These are phyloP conservation scores for Botrytis byssoidea DNA, from an alignment of 2,329 filamentous ascomycete genomes.

Conservation along the genomic window DNA sequence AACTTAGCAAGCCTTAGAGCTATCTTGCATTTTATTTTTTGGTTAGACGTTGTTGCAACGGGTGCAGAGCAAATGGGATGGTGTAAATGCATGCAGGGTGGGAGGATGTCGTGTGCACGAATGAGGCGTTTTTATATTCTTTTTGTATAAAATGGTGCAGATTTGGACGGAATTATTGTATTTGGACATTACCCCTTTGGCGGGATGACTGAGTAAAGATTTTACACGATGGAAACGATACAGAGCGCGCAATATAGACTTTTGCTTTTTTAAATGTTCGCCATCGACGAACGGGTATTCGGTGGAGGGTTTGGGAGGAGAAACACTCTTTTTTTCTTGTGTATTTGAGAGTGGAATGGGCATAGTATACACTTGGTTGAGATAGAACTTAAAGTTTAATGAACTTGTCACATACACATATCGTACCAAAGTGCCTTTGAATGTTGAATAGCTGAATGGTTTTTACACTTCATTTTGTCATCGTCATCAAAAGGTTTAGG, in stretches of 20 bases:
- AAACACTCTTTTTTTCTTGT: neutral
- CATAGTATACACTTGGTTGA: slow-evolving; percentile 12
- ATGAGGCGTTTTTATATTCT: slow-evolving; percentile 8
- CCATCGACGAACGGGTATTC: slow-evolving; percentile 2
- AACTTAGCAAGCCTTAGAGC: slow-evolving; percentile 51
- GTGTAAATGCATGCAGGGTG: slow-evolving; percentile 15
- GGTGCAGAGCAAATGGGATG: neutral
- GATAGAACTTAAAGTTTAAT: slow-evolving; percentile 17
- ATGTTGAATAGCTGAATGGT: neutral
- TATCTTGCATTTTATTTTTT: slow-evolving; percentile 8
- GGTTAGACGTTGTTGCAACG: neutral
- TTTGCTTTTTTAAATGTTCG: slow-evolving; percentile 13
- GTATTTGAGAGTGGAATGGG: slow-evolving; percentile 9
- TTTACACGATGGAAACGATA: slow-evolving; percentile 15
- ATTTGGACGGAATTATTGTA: slow-evolving; percentile 14
- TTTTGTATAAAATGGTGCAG: slow-evolving; percentile 18
- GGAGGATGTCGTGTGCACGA: slow-evolving; percentile 3
- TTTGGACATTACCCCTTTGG: slow-evolving; percentile 15
- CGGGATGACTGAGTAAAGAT: slow-evolving; percentile 12
- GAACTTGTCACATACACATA: slow-evolving; percentile 5
- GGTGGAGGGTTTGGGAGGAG: neutral
- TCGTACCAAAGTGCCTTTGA: neutral
- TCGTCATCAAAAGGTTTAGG: neutral
- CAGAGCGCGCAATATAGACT: slow-evolving; percentile 11
- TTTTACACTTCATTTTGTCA: neutral